Evolutionary conservation across 176 grass and related monocot genomes (phyloP).

Genomic region (Sorghum bicolor): DNA sequence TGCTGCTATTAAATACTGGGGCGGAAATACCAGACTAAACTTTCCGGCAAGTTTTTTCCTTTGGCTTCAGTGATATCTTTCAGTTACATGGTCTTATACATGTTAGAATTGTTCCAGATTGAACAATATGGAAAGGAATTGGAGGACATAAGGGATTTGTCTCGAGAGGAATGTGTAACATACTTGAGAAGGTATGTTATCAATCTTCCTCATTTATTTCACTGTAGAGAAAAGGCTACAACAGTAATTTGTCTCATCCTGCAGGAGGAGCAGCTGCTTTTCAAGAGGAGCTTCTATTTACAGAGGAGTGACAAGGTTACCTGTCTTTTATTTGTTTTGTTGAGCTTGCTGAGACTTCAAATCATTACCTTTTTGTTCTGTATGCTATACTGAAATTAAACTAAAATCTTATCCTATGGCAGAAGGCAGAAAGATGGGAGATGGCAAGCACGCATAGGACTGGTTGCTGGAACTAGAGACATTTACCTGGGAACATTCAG

Average conservation of each 20-base stretch:
- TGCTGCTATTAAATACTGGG: conserved; percentile 94
- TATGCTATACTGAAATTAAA: conserved; percentile 6
- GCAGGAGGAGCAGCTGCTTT: conserved; percentile 95
- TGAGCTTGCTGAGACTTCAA: not conserved
- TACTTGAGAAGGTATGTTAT: conserved; percentile 79
- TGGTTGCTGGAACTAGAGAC: conserved; percentile 87
- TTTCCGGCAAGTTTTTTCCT: conserved; percentile 48
- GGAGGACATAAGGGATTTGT: conserved; percentile 58
- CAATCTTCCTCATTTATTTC: conserved; percentile 27
- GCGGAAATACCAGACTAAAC: conserved; percentile 64
- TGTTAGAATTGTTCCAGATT: conserved; percentile 38
- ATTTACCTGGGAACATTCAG: conserved; percentile 97
- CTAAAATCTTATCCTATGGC: conserved; percentile 23
- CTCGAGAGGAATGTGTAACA: conserved; percentile 81
- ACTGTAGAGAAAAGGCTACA: not conserved
- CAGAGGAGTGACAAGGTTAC: conserved; percentile 96
- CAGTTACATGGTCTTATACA: conserved; percentile 22
- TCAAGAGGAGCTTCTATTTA: conserved; percentile 97
- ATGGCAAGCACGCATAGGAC: conserved; percentile 96
- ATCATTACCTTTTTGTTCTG: not conserved
- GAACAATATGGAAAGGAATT: conserved; percentile 71
- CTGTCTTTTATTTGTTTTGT: conserved; percentile 22
- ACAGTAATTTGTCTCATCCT: not conserved
- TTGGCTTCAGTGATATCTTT: conserved; percentile 2
- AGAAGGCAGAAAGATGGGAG: conserved; percentile 96